phyloP scores from a whole-genome alignment of 1,139 yeast genomes.

The Yamadazyma spencermartinsiae region DNA sequence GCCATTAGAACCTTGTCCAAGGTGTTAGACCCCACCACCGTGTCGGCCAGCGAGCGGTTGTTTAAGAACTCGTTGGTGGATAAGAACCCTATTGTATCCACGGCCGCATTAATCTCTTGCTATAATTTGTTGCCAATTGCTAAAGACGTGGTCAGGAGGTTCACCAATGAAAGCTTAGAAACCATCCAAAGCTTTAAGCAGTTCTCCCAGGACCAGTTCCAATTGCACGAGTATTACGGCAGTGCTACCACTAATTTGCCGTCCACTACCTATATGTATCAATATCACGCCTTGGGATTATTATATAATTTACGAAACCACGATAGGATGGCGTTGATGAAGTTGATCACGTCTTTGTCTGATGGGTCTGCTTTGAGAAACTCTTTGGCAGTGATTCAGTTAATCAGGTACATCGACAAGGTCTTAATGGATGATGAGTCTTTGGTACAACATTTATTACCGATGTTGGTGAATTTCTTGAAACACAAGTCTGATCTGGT shows the following conservation, averaged over 20 bases:
- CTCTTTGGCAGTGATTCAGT: conserved; percentile 78
- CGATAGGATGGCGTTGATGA: conserved; percentile 92
- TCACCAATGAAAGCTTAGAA: conserved; percentile 92
- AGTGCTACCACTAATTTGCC: conserved; percentile 53
- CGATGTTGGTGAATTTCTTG: conserved; percentile 68
- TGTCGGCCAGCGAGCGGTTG: conserved; percentile 90
- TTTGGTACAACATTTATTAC: conserved; percentile 55
- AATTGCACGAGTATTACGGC: conserved; percentile 56
- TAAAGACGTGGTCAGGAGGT: conserved; percentile 87
- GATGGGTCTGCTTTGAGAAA: conserved; percentile 63
- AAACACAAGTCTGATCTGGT: conserved; percentile 88
- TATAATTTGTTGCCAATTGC: conserved; percentile 89
- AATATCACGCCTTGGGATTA: conserved; percentile 93
- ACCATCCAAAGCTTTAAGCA: conserved; percentile 70
- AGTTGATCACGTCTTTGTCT: conserved; percentile 79
- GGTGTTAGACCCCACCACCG: conserved; percentile 89
- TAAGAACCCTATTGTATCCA: conserved; percentile 80
- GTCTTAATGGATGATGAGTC: conserved; percentile 62
- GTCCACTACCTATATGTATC: conserved; percentile 77
- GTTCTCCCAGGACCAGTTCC: conserved; percentile 59
- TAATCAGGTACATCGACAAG: conserved; percentile 79
- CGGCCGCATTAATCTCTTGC: conserved; percentile 90
- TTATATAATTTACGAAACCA: conserved; percentile 85
- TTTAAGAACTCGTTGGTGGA: conserved; percentile 93
- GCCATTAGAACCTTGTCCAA: conserved; percentile 91